Conservation (phyloP, 2,329 filamentous ascomycete genomes). For the Xylariaceae sp. region DNA sequence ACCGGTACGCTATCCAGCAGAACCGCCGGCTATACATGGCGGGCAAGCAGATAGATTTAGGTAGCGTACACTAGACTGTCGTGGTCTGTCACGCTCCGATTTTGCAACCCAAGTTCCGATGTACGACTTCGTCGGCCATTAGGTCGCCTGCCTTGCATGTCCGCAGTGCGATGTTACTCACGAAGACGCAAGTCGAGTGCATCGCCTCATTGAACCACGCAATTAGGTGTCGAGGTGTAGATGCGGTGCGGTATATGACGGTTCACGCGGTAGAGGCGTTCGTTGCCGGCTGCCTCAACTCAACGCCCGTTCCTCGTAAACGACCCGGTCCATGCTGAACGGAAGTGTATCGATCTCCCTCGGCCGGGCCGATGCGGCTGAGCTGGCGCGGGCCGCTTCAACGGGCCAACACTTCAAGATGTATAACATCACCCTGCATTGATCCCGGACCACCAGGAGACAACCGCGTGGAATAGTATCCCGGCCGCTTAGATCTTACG, state of each 20-base stretch:
- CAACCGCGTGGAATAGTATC: background rate
- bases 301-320: conserved; percentile 9
- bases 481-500: background rate
- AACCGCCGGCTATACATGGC: no score
- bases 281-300: background rate
- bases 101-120: conserved; percentile 7
- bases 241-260: no score
- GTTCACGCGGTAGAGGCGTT: background rate
- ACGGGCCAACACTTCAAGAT: conserved; percentile 15
- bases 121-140: conserved; percentile 3
- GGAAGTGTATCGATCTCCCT: conserved; percentile 8
- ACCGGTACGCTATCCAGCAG: no score
- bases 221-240: no score
- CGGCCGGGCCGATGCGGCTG: conserved; percentile 17
- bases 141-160: conserved; percentile 1
- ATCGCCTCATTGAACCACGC: background rate
- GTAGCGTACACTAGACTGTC: background rate
- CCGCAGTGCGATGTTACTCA: conserved; percentile 4
- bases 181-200: background rate
- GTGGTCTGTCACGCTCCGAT: conserved; percentile 3
- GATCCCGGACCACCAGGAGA: conserved; percentile 6
- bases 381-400: conserved; percentile 19
- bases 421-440: background rate
- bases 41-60: background rate
- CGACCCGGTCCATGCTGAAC: conserved; percentile 13